Percentiles rank a stretch among this genome's conserved stretches.
Evolutionary conservation across 805 yeast species (phyloP).

Genomic region (Candida nemodendra): DNA sequence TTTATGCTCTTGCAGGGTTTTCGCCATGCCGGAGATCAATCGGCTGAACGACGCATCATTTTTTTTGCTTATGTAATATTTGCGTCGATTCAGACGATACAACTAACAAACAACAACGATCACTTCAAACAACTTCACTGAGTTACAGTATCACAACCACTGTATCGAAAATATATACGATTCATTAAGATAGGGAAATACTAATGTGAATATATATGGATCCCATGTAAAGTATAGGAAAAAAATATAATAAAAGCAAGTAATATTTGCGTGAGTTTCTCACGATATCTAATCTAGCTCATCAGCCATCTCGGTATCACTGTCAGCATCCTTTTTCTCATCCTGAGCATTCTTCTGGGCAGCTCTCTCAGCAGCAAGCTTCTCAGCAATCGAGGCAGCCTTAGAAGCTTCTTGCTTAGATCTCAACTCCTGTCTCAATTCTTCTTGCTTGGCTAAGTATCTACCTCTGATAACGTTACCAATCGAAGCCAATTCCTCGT

Average conservation of each 20-base stretch:
- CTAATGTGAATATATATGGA: neutral
- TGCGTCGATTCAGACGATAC: too few species aligned
- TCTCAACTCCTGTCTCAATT: conserved; percentile 84
- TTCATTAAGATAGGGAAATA: neutral
- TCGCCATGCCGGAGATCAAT: too few species aligned
- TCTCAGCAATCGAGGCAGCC: conserved; percentile 80
- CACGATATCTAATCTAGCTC: conserved; percentile 23
- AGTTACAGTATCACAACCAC: too few species aligned
- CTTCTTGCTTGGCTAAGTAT: conserved; percentile 91
- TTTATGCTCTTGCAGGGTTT: too few species aligned
- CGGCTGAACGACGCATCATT: too few species aligned
- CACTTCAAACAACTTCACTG: too few species aligned
- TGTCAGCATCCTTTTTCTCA: conserved; percentile 32
- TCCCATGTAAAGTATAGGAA: neutral
- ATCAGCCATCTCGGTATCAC: conserved; percentile 36
- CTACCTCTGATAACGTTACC: conserved; percentile 97
- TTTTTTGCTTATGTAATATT: too few species aligned
- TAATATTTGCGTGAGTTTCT: too few species aligned
- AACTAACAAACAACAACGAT: too few species aligned
- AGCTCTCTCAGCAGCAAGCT: conserved; percentile 75
- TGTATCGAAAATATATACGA: neutral
- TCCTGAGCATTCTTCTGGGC: conserved; percentile 30
- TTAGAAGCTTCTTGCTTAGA: conserved; percentile 85
- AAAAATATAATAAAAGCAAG: too few species aligned
- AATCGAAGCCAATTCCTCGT: conserved; percentile 91